Conservation (phyloP, 164 flowering plant genomes). For the Vitis labrusca region DNA sequence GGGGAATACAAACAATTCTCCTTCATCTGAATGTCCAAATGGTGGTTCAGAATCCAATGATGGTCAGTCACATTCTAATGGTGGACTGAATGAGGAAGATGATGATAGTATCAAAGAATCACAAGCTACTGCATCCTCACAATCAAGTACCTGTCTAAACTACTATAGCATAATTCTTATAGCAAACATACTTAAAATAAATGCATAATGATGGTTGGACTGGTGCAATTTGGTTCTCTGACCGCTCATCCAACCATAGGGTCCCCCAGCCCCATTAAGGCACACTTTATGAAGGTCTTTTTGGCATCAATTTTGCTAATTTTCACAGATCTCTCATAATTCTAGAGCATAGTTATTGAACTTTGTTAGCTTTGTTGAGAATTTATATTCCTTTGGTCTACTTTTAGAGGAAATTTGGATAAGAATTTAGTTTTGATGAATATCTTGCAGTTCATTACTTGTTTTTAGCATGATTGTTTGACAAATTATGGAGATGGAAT, state of each 20-base stretch:
- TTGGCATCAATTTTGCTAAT: neutral
- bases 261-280: neutral
- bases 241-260: neutral
- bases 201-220: too few relatives aligned
- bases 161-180: neutral
- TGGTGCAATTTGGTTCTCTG: too few relatives aligned
- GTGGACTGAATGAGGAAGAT: conserved; percentile 42
- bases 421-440: neutral
- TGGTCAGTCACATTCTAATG: conserved; percentile 45
- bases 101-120: conserved; percentile 49
- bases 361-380: neutral
- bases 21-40: conserved; percentile 43
- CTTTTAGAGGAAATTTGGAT: neutral
- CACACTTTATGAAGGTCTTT: neutral
- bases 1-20: conserved; percentile 42
- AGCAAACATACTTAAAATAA: too few relatives aligned
- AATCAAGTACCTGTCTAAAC: conserved; percentile 37
- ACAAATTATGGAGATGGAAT: too few relatives aligned
- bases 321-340: neutral
- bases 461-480: neutral
- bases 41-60: conserved; percentile 40
- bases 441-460: neutral
- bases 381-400: neutral
- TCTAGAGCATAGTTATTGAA: neutral
- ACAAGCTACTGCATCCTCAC: conserved; percentile 33